A percentile compares a stretch with the other conserved stretches of the same genome.
phyloP scores from a whole-genome alignment of 148 eudicot genomes.

The Simmondsia chinensis region DNA sequence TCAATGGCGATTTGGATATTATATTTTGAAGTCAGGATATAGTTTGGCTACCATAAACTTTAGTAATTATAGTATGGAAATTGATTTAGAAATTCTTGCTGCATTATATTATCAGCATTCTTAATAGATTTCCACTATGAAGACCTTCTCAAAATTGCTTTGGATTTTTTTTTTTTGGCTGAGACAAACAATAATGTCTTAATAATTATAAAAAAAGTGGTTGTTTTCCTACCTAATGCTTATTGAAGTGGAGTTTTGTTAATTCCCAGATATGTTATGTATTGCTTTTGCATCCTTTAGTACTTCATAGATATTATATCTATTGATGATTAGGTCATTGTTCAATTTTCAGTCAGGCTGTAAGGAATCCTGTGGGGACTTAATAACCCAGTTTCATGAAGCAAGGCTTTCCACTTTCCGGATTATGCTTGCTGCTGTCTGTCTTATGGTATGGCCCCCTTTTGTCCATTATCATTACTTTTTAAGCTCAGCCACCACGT shows the following conservation, averaged over 20 bases:
- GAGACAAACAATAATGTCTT: not conserved
- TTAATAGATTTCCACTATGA: too few relatives aligned
- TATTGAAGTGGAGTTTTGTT: conserved; percentile 3
- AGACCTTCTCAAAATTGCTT: too few relatives aligned
- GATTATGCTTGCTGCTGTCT: conserved; percentile 6
- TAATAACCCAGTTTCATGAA: conserved; percentile 5
- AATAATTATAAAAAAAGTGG: conserved; percentile 3
- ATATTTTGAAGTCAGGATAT: too few relatives aligned
- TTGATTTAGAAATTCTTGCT: too few relatives aligned
- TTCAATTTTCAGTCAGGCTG: not conserved
- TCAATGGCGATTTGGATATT: too few relatives aligned
- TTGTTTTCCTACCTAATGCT: conserved; percentile 6
- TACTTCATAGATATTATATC: not conserved
- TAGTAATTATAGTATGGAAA: too few relatives aligned
- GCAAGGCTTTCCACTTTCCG: conserved; percentile 6
- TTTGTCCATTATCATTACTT: not conserved
- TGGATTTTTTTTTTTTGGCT: too few relatives aligned
- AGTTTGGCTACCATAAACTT: too few relatives aligned
- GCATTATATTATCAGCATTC: too few relatives aligned
- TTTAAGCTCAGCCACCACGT: not conserved
- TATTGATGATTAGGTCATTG: not conserved
- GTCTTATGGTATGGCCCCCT: conserved; percentile 10
- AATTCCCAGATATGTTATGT: not conserved
- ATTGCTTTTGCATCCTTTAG: not conserved
- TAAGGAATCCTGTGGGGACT: conserved; percentile 4